Base-by-base conservation (phyloP, 192 early-diverging fungal genomes). In the Coemansia sp. region DNA sequence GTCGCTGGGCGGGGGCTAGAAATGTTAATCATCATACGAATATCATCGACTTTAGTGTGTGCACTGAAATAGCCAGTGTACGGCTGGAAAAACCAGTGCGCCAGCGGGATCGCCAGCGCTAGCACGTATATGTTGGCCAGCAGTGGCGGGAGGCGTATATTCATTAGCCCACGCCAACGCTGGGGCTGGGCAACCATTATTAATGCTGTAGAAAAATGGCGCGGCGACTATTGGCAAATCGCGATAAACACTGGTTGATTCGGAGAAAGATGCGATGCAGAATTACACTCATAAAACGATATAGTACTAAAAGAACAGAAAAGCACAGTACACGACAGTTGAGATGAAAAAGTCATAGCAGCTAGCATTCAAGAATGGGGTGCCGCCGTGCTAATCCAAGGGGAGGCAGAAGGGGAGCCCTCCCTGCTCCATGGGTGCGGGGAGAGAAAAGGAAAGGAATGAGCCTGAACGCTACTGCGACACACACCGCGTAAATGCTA, bases 111-210 rank as follows among this genome's bases (percentile, higher is more conserved):
- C 37, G 46, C 53, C 38, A 68, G 23, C 12, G 66, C 66, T 37
- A 68, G 31, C 20, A 68, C 26, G 28, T 68, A 61, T n/a, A 68
- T 37, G 20, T 61, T 61, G 51, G n/a, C 42, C 26, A 68, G 51
- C 20, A 61, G 46, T 38, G 44, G 24, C 23, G 40, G 53, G 20
- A 37, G 42, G 52, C 66, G 66, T 36, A 47, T 11, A 42, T 51
- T 38, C 28, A 37, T 9, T 5, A 25, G n/a, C 17, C 60, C 21
- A 15, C 15, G 34, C 60, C 49, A 52, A 15, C n/a, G 9, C 26
- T 37, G 60, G 34, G 60, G 18, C 48, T 51, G 36, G 21, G 48
- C 47, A 61, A 38, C 34, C 58, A 60, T 60, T 60, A 60, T 60
- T 21, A 20, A 60, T 60, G 24, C 21, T 21, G 24, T 15, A 54